Evolutionary conservation across 768 basidiomycete genomes (phyloP).

Genomic region (Daedaleopsis sinensis): DNA sequence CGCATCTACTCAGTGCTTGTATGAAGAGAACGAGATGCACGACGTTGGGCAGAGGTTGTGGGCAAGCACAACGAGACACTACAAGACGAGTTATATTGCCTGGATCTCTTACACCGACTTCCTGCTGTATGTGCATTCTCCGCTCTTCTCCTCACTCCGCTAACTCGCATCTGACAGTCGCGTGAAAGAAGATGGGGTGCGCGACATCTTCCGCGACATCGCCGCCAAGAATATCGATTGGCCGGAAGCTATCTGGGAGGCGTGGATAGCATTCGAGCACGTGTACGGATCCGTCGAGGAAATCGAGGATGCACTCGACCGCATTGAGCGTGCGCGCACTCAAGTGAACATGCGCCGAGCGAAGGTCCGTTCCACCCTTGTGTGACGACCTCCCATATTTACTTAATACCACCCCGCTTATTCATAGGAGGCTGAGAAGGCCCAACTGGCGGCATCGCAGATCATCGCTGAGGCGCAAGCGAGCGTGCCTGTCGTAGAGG

Average conservation of each 20-base stretch:
- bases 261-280: constrained; percentile 88
- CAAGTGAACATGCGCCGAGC: constrained; percentile 65
- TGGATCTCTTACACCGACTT: constrained; percentile 79
- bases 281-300: constrained; percentile 73
- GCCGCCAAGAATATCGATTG: constrained; percentile 83
- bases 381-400: not conserved
- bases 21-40: no score
- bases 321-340: constrained; percentile 64
- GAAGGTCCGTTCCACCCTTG: constrained; percentile 47
- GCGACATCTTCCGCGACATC: constrained; percentile 67
- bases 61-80: constrained; percentile 65
- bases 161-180: constrained; percentile 33
- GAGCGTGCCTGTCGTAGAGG: constrained; percentile 36
- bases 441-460: constrained; percentile 53
- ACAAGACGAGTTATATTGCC: constrained; percentile 70
- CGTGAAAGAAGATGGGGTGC: constrained; percentile 60
- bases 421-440: constrained; percentile 63
- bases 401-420: not conserved
- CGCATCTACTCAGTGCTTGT: no score
- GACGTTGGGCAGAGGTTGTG: constrained; percentile 42
- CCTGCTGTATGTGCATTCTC: constrained; percentile 56
- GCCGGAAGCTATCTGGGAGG: constrained; percentile 94
- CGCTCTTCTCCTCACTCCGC: not conserved
- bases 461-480: constrained; percentile 45
- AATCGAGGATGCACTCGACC: constrained; percentile 62